Percentiles rank a stretch among this genome's conserved stretches.
phyloP scores from a whole-genome alignment of 495 filamentous ascomycete genomes.

The Tuber microsphaerosporum region DNA sequence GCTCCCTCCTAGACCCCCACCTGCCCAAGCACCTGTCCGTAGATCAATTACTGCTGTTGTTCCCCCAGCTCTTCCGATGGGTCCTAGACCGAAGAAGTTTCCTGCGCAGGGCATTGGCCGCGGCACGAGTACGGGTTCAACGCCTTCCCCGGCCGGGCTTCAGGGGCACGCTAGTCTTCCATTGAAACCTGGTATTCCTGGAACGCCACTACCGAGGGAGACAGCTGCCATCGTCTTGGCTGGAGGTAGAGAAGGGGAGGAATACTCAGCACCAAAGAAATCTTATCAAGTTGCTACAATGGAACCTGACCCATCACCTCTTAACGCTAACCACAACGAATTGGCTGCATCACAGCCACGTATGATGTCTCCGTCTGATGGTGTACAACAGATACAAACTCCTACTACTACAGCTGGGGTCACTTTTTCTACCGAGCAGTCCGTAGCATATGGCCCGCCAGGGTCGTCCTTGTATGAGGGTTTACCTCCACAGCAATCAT shows the following conservation, averaged over 20 bases:
- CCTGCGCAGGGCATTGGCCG: constrained; percentile 39
- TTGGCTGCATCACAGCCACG: neutral
- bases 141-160: constrained; percentile 4
- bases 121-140: constrained; percentile 16
- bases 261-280: constrained; percentile 29
- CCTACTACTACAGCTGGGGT: neutral
- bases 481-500: neutral
- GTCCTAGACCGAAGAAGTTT: constrained; percentile 31
- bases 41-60: constrained; percentile 16
- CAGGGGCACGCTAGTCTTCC: constrained; percentile 38
- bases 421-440: neutral
- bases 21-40: constrained; percentile 25
- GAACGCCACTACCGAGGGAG: constrained; percentile 37
- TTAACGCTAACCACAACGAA: neutral
- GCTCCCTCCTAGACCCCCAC: constrained; percentile 33
- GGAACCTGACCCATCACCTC: constrained; percentile 1
- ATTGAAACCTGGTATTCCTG: constrained; percentile 36
- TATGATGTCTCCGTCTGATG: neutral
- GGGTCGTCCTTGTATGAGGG: neutral
- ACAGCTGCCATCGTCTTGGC: constrained; percentile 41
- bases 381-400: neutral
- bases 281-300: constrained; percentile 26
- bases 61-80: constrained; percentile 38
- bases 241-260: constrained; percentile 25
- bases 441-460: neutral